These are phyloP conservation scores for Clarireedia monteithiana DNA, from an alignment of 2,329 filamentous ascomycete species.

Conservation along the genomic window DNA sequence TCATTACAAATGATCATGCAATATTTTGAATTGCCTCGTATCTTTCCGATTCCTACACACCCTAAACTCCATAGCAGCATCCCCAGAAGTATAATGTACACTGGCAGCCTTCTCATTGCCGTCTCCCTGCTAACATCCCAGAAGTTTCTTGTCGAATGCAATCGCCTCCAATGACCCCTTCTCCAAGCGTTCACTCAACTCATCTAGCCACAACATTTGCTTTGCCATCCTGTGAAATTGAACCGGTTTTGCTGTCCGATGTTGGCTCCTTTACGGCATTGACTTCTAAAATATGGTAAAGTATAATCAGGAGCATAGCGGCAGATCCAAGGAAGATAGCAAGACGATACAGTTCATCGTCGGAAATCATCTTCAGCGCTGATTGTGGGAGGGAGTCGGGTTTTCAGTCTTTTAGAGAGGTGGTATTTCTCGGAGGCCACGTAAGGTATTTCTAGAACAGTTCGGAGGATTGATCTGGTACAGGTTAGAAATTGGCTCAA, in stretches of 20 bases:
- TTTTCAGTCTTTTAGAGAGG: background rate
- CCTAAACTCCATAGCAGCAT: too few relatives aligned
- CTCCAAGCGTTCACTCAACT: constrained; percentile 4
- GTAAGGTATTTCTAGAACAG: constrained; percentile 8
- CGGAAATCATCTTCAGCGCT: constrained; percentile 69
- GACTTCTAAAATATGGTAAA: constrained; percentile 95
- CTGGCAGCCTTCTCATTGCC: too few relatives aligned
- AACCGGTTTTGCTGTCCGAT: constrained; percentile 15
- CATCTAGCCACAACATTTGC: constrained; percentile 14
- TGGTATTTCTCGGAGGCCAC: constrained; percentile 10
- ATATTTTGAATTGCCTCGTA: too few relatives aligned
- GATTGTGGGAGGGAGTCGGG: constrained; percentile 31
- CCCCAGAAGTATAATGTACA: too few relatives aligned
- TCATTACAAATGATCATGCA: too few relatives aligned
- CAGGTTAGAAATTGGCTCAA: constrained; percentile 3
- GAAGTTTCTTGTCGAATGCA: background rate
- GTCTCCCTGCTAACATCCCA: background rate
- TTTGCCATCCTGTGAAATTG: constrained; percentile 14
- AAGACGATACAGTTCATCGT: constrained; percentile 82
- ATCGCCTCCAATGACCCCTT: background rate
- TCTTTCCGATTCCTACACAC: too few relatives aligned
- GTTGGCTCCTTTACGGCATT: constrained; percentile 58
- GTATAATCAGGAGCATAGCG: constrained; percentile 84
- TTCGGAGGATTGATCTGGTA: constrained; percentile 10
- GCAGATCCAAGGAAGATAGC: constrained; percentile 87